Evolutionary conservation across 768 basidiomycete species (phyloP).

Genomic region (Lyophyllum atratum): DNA sequence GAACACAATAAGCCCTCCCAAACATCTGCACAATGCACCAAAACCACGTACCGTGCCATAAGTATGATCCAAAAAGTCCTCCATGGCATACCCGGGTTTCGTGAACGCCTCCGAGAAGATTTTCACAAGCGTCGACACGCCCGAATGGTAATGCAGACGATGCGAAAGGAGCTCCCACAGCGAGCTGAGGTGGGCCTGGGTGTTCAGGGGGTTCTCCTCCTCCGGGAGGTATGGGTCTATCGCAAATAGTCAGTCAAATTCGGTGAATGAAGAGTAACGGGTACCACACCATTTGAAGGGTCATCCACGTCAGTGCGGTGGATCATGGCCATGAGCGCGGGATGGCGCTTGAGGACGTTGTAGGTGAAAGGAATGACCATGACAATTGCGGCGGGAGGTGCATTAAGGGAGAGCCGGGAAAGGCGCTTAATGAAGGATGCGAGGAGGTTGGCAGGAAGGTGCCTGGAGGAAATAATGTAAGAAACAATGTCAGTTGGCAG

Average conservation of each 20-base stretch:
- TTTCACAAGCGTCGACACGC: conserved; percentile 84
- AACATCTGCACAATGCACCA: neutral
- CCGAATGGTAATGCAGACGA: conserved; percentile 78
- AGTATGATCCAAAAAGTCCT: conserved; percentile 96
- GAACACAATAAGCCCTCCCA: conserved; percentile 3
- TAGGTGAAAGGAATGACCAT: conserved; percentile 93
- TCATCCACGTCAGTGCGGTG: conserved; percentile 57
- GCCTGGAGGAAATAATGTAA: conserved; percentile 38
- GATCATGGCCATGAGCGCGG: conserved; percentile 90
- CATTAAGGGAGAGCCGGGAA: conserved; percentile 77
- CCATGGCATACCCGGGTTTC: conserved; percentile 88
- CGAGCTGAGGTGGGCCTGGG: conserved; percentile 83
- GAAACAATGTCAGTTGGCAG: neutral
- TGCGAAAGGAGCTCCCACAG: conserved; percentile 91
- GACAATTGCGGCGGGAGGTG: conserved; percentile 89
- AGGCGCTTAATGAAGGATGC: conserved; percentile 95
- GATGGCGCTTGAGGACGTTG: conserved; percentile 91
- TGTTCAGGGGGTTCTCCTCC: conserved; percentile 74
- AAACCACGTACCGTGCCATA: conserved; percentile 68
- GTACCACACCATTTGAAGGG: conserved; percentile 34
- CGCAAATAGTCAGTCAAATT: neutral
- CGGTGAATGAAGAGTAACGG: neutral
- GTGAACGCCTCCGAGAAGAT: conserved; percentile 92
- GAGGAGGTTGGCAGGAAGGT: conserved; percentile 86
- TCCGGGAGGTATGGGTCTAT: conserved; percentile 66